Base-by-base conservation (phyloP, 2,329 filamentous ascomycete species). In the Pyrenophora graminea region DNA sequence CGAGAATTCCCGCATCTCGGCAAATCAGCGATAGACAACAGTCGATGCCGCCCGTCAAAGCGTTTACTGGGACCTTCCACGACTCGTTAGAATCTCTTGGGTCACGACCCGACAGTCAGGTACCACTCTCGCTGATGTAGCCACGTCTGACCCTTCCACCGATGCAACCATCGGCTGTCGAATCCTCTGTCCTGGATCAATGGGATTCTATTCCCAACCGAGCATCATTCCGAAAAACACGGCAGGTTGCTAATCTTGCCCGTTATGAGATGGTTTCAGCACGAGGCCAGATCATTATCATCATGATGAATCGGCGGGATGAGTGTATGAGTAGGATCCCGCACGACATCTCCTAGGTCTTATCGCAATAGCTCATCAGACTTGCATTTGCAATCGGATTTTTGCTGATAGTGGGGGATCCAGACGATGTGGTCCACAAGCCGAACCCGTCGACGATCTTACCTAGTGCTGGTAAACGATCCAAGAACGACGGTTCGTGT, bases 81-180 rank as follows among this genome's bases (percentile, higher is more conserved):
- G 45, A 45, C 41, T 49, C 50, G 37, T 43, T 31, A 43, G 41
- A 49, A 42, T 25, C 39, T 39, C 45, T 40, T 23, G 40, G 23
- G 27, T 30, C 12, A 12, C 42, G 25, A 19, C 40, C 39, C 39
- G 39, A 30, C 18, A 31, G 21, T 30, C 27, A 32, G 45, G 49
- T 15, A 36, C 18, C 43, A 25, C 34, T 41, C 38, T 46, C 19
- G 19, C 18, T 47, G 17, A 25, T 52, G 39, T 45, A 45, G 37
- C 57, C 40, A 15, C 37, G 23, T 51, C 27, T 5, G 41, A 47
- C 33, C 39, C 39, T 27, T 51, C 38, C 42, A 39, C 52, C 52
- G 46, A 48, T 40, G 40, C 34, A 15, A 15, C 25, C 38, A 38
- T 39, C 33, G 41, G 30, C 40, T 31, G 17, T 33, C 21, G 49